Conservation (phyloP, 2,329 filamentous ascomycete species). For the Harringtonia aguacate region DNA sequence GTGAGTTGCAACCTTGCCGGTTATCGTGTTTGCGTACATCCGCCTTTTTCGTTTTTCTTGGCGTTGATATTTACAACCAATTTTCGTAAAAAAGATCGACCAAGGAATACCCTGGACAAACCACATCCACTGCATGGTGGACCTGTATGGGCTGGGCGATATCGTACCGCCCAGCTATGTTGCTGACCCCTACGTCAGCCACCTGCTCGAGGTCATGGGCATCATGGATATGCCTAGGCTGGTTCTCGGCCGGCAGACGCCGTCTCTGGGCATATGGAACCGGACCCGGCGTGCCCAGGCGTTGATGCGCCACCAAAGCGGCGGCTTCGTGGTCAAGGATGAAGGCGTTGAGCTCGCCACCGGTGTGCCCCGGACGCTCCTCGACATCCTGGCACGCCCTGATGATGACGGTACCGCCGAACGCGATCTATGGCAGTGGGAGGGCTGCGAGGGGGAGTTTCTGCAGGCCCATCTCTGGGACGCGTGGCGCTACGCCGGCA, state of each 20-base stretch:
- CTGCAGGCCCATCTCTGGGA: not conserved
- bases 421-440: not conserved
- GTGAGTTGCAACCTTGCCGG: not conserved
- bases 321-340: not conserved
- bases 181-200: not conserved
- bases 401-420: not conserved
- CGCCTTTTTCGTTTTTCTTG: too few species aligned
- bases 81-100: too few species aligned
- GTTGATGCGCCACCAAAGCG: not conserved
- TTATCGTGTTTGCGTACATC: not conserved
- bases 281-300: not conserved
- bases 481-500: not conserved
- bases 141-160: not conserved
- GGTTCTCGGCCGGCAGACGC: not conserved
- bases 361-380: not conserved
- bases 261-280: not conserved
- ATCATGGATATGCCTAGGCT: not conserved
- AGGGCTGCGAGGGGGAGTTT: not conserved
- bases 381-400: not conserved
- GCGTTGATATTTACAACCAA: too few species aligned
- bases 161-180: not conserved
- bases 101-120: not conserved
- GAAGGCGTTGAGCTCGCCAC: not conserved
- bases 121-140: not conserved
- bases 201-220: not conserved